These are phyloP conservation scores for Chaetomium fimeti DNA, from an alignment of 495 filamentous ascomycete species.

Conservation along the genomic window DNA sequence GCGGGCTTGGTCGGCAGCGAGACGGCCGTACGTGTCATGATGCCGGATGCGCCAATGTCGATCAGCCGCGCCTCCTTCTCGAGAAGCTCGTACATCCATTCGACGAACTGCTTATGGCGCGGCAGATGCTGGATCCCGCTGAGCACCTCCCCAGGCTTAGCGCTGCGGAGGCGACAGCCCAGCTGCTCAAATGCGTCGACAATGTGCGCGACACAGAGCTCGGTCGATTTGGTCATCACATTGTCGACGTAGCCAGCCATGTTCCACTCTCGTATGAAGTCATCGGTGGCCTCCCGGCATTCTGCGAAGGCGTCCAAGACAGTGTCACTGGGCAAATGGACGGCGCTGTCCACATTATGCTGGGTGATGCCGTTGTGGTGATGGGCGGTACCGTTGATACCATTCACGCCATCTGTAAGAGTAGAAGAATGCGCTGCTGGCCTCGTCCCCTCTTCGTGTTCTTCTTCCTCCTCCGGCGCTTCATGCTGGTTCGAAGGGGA, in stretches of 20 bases:
- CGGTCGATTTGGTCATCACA: not conserved
- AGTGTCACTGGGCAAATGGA: no score
- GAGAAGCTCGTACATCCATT: not conserved
- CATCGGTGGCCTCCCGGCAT: not conserved
- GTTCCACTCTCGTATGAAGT: not conserved
- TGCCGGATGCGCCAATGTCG: not conserved
- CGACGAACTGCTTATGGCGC: not conserved
- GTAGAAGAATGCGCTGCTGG: no score
- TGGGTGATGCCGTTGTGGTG: no score
- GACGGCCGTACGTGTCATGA: not conserved
- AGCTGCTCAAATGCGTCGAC: not conserved
- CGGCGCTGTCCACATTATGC: no score
- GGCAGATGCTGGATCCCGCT: not conserved
- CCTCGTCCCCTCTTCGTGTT: no score
- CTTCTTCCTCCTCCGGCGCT: not conserved
- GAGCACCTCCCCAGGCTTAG: not conserved
- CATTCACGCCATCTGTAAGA: no score
- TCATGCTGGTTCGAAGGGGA: no score
- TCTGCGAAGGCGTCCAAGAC: not conserved
- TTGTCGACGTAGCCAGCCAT: not conserved
- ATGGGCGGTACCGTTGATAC: no score
- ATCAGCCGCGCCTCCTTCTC: conserved; percentile 5
- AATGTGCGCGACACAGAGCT: not conserved
- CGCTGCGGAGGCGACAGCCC: not conserved
- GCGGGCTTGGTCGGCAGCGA: not conserved